phyloP scores from a whole-genome alignment of 345 rosid species.

The Erucastrum elatum region DNA sequence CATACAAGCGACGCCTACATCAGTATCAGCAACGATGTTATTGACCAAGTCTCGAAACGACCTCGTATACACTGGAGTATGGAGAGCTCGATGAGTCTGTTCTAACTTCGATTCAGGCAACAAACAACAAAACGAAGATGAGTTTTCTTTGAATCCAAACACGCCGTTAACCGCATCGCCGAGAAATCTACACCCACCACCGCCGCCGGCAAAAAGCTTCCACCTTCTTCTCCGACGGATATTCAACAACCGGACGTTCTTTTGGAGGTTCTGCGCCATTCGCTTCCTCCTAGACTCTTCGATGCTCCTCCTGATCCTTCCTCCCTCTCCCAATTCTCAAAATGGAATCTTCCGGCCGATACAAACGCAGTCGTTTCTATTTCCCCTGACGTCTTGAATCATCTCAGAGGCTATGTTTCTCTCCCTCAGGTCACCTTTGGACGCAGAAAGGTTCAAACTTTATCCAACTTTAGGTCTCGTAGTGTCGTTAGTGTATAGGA shows the following conservation, averaged over 20 bases:
- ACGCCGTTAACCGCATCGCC: slow-evolving; percentile 75
- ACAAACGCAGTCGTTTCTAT: slow-evolving; percentile 35
- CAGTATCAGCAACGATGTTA: too few species aligned
- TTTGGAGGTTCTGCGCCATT: slow-evolving; percentile 81
- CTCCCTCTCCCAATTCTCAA: slow-evolving; percentile 65
- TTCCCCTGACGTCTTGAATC: slow-evolving; percentile 67
- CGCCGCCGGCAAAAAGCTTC: slow-evolving; percentile 37
- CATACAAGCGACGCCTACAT: too few species aligned
- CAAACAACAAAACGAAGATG: too few species aligned
- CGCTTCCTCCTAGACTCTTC: slow-evolving; percentile 67
- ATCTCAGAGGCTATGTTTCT: slow-evolving; percentile 78
- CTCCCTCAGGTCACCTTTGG: slow-evolving; percentile 92
- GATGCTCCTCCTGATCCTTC: slow-evolving; percentile 54
- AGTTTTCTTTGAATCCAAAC: slow-evolving; percentile 86
- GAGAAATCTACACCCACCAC: slow-evolving; percentile 54
- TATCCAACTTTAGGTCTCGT: slow-evolving; percentile 10
- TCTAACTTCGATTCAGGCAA: too few species aligned
- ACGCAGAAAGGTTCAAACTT: slow-evolving; percentile 61
- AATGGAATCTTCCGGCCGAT: slow-evolving; percentile 63
- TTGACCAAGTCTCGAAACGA: too few species aligned
- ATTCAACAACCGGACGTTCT: slow-evolving; percentile 73
- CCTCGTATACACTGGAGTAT: too few species aligned
- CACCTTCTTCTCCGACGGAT: slow-evolving; percentile 38
- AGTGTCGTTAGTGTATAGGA: not conserved
- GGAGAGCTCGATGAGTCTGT: too few species aligned